phyloP scores from a whole-genome alignment of 345 rosid genomes.

The Salix exigua region DNA sequence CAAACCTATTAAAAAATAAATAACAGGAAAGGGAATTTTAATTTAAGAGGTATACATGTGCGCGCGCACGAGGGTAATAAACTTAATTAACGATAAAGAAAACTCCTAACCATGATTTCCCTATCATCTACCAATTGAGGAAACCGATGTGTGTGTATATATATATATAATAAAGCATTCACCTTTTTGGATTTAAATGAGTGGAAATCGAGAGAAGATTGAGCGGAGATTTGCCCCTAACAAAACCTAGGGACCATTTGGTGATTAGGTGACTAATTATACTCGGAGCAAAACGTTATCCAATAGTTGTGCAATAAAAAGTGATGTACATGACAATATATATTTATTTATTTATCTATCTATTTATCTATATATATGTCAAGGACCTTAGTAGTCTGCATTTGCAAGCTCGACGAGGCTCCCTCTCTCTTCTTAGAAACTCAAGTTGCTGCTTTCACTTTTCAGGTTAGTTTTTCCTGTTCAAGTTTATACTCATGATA shows the following conservation, averaged over 20 bases:
- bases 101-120: background rate
- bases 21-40: too few relatives aligned
- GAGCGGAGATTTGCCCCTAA: conserved; percentile 36
- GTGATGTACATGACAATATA: background rate
- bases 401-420: background rate
- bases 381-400: background rate
- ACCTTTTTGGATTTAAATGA: conserved; percentile 37
- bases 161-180: background rate
- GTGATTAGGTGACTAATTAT: conserved; percentile 20
- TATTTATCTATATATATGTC: background rate
- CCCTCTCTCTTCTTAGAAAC: background rate
- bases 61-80: background rate
- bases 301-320: background rate
- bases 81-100: background rate
- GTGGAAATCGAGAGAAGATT: conserved; percentile 44
- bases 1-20: too few relatives aligned
- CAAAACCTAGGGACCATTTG: conserved; percentile 22
- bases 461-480: conserved; percentile 20
- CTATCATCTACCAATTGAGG: background rate
- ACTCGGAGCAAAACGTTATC: background rate
- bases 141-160: background rate
- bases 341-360: too few relatives aligned
- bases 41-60: too few relatives aligned
- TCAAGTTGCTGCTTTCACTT: background rate
- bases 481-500: background rate